Evolutionary conservation across 2,329 filamentous ascomycete genomes (phyloP).

Genomic region (Sarocladium brachiariae): DNA sequence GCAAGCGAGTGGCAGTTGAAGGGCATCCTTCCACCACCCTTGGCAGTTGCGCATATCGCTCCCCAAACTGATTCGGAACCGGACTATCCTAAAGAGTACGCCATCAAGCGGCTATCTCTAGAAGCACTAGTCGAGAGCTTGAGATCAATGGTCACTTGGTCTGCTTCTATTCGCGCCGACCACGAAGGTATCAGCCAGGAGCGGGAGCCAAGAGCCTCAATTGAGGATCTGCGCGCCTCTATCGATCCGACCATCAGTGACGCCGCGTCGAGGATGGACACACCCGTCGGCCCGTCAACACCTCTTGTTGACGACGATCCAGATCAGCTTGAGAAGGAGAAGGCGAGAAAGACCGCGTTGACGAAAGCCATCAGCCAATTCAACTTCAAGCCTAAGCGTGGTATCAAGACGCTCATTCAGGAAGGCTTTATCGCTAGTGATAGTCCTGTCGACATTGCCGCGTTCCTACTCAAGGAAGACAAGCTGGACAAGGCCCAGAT

Average conservation of each 20-base stretch:
- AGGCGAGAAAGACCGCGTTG: conserved; percentile 86
- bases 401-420: conserved; percentile 74
- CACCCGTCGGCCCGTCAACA: conserved; percentile 54
- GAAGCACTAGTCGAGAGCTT: conserved; percentile 85
- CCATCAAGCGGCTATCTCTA: conserved; percentile 81
- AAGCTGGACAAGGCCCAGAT: conserved; percentile 85
- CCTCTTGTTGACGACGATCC: conserved; percentile 81
- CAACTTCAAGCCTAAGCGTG: conserved; percentile 96
- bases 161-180: conserved; percentile 58
- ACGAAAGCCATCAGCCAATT: conserved; percentile 85
- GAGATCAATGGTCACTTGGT: conserved; percentile 89
- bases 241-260: conserved; percentile 64
- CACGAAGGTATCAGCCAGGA: conserved; percentile 16
- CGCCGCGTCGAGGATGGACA: conserved; percentile 55
- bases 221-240: conserved; percentile 47
- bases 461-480: conserved; percentile 74
- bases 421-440: conserved; percentile 84
- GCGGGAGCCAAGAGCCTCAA: conserved; percentile 29
- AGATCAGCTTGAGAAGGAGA: conserved; percentile 87
- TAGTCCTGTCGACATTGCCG: conserved; percentile 72
- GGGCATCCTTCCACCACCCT: conserved; percentile 76
- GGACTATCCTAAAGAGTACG: conserved; percentile 80
- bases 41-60: conserved; percentile 71
- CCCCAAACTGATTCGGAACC: conserved; percentile 54
- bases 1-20: conserved; percentile 77